These are phyloP conservation scores for Boletus speciosus DNA, from an alignment of 768 basidiomycete species.

Conservation along the genomic window DNA sequence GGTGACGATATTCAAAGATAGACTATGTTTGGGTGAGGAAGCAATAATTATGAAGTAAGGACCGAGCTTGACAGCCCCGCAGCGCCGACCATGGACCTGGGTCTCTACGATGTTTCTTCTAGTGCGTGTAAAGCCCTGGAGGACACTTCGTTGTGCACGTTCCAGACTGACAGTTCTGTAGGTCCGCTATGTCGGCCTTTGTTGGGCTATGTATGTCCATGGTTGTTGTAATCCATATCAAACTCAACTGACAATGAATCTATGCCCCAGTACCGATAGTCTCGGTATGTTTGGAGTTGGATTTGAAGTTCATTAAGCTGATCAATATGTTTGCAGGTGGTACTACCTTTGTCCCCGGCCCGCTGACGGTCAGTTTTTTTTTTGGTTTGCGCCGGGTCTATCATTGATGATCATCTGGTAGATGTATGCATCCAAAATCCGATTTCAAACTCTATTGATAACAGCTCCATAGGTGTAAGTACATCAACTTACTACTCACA, in stretches of 20 bases:
- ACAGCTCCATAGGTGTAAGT: constrained; percentile 3
- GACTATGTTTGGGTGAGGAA: constrained; percentile 17
- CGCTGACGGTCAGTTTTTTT: background rate
- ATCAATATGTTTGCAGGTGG: background rate
- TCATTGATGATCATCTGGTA: background rate
- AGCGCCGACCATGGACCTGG: constrained; percentile 9
- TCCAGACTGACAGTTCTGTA: background rate
- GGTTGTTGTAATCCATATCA: background rate
- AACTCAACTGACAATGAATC: background rate
- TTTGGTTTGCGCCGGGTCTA: background rate
- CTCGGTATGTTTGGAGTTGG: background rate
- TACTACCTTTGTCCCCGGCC: background rate
- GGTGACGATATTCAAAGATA: constrained; percentile 3
- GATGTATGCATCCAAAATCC: background rate
- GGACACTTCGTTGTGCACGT: too few relatives aligned
- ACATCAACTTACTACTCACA: accelerated
- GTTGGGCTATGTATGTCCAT: background rate
- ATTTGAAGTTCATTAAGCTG: background rate
- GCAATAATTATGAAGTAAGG: background rate
- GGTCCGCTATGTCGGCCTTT: constrained; percentile 6
- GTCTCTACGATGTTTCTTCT: constrained; percentile 10
- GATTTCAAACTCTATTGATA: background rate
- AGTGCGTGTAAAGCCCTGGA: background rate
- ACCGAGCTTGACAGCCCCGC: background rate
- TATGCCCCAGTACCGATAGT: background rate